Base-by-base conservation (phyloP, 176 grass and related monocot species). In the Eleusine coracana region DNA sequence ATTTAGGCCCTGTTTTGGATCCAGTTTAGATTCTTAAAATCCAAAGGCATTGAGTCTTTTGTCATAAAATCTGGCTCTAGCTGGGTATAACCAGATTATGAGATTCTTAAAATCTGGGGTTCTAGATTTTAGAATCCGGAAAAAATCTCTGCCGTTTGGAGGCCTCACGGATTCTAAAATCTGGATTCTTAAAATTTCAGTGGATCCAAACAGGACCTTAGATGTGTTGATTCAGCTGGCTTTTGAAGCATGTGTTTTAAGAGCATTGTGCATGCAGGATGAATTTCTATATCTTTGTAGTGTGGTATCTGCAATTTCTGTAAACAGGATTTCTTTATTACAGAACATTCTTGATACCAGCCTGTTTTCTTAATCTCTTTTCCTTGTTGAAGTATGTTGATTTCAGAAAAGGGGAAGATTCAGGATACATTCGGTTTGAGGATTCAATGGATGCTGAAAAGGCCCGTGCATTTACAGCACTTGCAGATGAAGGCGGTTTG, bases 401-500 rank as follows among this genome's bases (percentile, higher is more conserved):
- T 73, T 99, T 88, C 69, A 91, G 88, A 55, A 96, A 84, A 76
- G 96, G 96, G 27, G 90, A 96, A 48, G 89, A 89, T 64, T 87
- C 89, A 34, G 96, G 96, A 64, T 96, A 89, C 70, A 89, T 99
- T 77, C 86, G 96, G 31, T 99, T 93, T 28, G 91, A 96, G 67
- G 91, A 99, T 78, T 80, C 96, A 12, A 73, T 85, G 27, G 87
- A 87, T 52, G 89, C 87, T 85, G 91, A 87, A 76, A 96, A 91
- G 62, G 93, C 96, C 71, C 88, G 96, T 21, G 89, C 91, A 67
- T 80, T 93, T 76, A 87, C 93, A 59, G 93, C 88, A 75, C 82
- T 99, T 80, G 82, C 85, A 38, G 91, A 94, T 69, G 90, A 87
- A 79, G 93, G 93, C 7, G 91, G 96, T 80, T 85, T 99, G 45